Base-by-base conservation (phyloP, 2,329 filamentous ascomycete species). In the Pestalotiopsis sp. region DNA sequence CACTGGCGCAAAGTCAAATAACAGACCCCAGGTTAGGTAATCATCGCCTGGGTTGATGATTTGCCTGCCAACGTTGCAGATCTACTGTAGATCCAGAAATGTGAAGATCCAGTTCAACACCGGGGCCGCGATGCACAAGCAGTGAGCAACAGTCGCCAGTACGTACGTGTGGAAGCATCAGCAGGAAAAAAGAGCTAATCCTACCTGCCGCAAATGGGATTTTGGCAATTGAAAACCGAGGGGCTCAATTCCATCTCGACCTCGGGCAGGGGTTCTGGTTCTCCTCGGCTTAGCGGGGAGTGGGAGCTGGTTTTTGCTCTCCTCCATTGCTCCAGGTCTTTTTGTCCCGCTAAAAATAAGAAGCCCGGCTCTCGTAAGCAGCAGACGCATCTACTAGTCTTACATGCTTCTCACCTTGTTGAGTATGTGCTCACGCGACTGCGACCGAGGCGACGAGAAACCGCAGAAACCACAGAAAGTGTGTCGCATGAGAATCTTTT, bases 211-310 rank as follows among this genome's bases (percentile, higher is more conserved):
- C 62, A 40, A 65, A 65, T 65, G 62, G 62, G 62, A 65, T 65
- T 65, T 65, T 36, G 25, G 64, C 49, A 57, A 58, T 57, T 66
- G 49, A 58, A 45, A 66, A 58, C 64, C 64, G 62, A 65, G 62
- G 62, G 62, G 62, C 45, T 25, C 20, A 12, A 14, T 25, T 36
- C 23, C 62, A 38, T 52, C 38, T 17, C 36, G 17, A 31, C 20
- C 14, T 52, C 27, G 14, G 41, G 45, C 62, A 65, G 62, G 62
- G 62, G 38, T 65, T 52, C 17, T 52, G 62, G n/a, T 65, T 52
- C 17, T 52, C 38, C 45, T 65, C 62, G 62, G 62, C 62, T 36
- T 65, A 41, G 62, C 62, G 62, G 62, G 62, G 62, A 60, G 31
- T 14, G 7, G 20, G 13, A 23, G 23, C 25, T 36, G 57, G 57